Conservation (phyloP, 306 rosid species). For the Corylus heterophylla region DNA sequence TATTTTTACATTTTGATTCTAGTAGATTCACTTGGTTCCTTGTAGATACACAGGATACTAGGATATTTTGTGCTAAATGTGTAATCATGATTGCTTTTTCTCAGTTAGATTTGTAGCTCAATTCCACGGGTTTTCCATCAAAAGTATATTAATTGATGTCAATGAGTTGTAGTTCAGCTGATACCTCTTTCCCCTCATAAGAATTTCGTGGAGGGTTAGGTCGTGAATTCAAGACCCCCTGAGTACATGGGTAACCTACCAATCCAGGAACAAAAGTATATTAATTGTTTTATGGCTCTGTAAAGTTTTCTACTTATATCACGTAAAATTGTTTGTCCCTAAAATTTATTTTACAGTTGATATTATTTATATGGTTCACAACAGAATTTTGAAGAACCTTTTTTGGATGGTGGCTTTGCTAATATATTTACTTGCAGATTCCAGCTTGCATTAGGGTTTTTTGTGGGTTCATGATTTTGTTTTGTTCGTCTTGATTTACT, state of each 20-base stretch:
- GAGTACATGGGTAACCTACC: too few relatives aligned
- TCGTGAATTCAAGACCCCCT: too few relatives aligned
- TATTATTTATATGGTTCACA: background rate
- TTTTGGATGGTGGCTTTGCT: background rate
- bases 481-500: background rate
- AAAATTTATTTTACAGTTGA: background rate
- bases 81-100: background rate
- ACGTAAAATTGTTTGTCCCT: background rate
- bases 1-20: background rate
- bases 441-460: background rate
- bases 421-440: background rate
- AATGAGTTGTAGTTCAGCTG: too few relatives aligned
- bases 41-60: background rate
- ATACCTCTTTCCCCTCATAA: too few relatives aligned
- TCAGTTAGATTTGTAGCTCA: conserved; percentile 4
- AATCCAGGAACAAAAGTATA: too few relatives aligned
- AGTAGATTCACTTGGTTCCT: background rate
- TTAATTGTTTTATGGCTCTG: background rate
- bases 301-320: background rate
- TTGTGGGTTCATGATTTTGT: background rate
- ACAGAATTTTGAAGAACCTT: background rate
- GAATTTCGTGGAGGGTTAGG: too few relatives aligned
- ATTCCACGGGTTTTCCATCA: background rate
- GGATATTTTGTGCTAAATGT: background rate
- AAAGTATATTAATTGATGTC: background rate